Conservation (phyloP, 1,284 basidiomycete genomes). For the Pseudozyma sp. region DNA sequence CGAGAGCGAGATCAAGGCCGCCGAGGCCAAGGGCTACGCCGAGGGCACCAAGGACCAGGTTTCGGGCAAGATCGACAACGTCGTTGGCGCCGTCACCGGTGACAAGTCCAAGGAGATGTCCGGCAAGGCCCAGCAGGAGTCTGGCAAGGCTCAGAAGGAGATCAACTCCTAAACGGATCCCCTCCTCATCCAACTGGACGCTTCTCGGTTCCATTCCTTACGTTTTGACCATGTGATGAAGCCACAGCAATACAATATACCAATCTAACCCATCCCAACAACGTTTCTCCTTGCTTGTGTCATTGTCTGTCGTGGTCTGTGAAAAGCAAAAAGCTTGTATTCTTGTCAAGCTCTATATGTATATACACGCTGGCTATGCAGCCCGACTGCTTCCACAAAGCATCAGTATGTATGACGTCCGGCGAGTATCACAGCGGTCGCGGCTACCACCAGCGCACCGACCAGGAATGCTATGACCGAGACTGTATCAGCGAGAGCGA, state of each 20-base stretch:
- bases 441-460: slow-evolving; percentile 47
- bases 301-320: slow-evolving; percentile 1
- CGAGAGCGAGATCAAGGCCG: slow-evolving; percentile 59
- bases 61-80: slow-evolving; percentile 59
- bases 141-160: slow-evolving; percentile 58
- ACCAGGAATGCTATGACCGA: slow-evolving; percentile 33
- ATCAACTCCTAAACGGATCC: slow-evolving; percentile 39
- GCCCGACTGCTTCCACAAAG: background rate
- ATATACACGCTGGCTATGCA: too few species aligned
- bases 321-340: background rate
- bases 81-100: slow-evolving; percentile 59
- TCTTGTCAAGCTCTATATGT: background rate
- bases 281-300: too few species aligned
- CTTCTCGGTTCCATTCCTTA: too few species aligned
- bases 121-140: slow-evolving; percentile 55
- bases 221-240: slow-evolving; percentile 7
- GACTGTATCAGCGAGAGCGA: slow-evolving; percentile 13
- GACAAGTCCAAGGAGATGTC: slow-evolving; percentile 55
- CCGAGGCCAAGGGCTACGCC: slow-evolving; percentile 59
- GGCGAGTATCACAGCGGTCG: slow-evolving; percentile 44
- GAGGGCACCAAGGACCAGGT: slow-evolving; percentile 62
- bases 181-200: too few species aligned
- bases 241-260: slow-evolving; percentile 26
- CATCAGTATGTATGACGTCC: slow-evolving; percentile 16
- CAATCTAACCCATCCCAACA: slow-evolving; percentile 7